Percentiles rank a stretch among this genome's conserved stretches.
These are phyloP conservation scores for Saussurea involucrata DNA, from an alignment of 129 eudicot genomes.

Conservation along the genomic window DNA sequence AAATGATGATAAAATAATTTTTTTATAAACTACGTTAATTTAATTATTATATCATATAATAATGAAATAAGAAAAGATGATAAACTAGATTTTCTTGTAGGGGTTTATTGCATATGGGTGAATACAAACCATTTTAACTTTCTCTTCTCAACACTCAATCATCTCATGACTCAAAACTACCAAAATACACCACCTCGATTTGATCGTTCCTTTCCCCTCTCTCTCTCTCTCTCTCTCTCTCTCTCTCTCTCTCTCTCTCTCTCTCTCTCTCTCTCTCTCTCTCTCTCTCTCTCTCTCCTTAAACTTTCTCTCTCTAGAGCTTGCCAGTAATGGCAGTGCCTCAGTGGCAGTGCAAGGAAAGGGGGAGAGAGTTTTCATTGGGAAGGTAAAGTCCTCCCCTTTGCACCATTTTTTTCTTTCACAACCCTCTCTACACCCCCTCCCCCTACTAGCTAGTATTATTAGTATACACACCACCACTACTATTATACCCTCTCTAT, in stretches of 20 bases:
- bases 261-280: constrained; percentile 13
- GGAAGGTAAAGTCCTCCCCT: constrained; percentile 61
- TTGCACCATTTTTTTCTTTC: constrained; percentile 27
- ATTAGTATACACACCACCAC: neutral
- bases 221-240: constrained; percentile 3
- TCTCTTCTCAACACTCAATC: constrained; percentile 12
- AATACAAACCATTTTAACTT: neutral
- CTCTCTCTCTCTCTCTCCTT: neutral
- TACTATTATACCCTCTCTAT: neutral
- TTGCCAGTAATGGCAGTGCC: constrained; percentile 54
- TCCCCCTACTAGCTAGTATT: neutral
- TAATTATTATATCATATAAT: no score
- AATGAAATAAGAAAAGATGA: no score
- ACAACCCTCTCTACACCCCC: constrained; percentile 10
- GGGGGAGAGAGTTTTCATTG: constrained; percentile 71
- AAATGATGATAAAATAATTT: no score
- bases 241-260: constrained; percentile 18
- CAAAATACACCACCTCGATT: constrained; percentile 30
- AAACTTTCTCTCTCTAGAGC: constrained; percentile 22
- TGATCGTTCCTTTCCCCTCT: constrained; percentile 17
- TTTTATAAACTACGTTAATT: no score
- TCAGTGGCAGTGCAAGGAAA: constrained; percentile 78
- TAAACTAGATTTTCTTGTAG: neutral
- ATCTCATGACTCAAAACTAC: constrained; percentile 30
- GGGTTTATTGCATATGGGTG: neutral